Base-by-base conservation (phyloP, 2,329 filamentous ascomycete species). In the Nemania sp. region DNA sequence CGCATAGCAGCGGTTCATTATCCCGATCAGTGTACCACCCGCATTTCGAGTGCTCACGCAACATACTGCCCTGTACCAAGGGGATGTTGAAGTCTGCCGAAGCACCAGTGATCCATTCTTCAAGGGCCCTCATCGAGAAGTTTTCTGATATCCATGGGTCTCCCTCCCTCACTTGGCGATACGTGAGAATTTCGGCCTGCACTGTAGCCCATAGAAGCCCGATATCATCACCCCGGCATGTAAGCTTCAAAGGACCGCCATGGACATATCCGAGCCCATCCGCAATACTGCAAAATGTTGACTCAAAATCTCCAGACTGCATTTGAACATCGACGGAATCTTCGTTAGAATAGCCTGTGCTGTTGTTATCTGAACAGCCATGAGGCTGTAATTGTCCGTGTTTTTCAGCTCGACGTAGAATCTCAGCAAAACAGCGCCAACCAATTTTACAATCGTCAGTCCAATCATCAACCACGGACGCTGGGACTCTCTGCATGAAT, bases 141-240 rank as follows among this genome's bases (percentile, higher is more conserved):
- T 49, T 49, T n/a, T 42, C 17, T 1, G 44, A 48, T 5, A 53
- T 6, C 43, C 30, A 48, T 14, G 17, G 3, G 8, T 53, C 37
- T 1, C 43, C 37, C 37, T 48, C 31, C 11, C 31, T 22, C 1
- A 44, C 12, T 15, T 34, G 45, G 2, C 54, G 49, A 15, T 56
- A 56, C 1, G 51, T 57, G 11, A 57, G 46, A 0, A 54, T 17
- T 19, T 54, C 55, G 1, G 37, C 30, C 15, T 54, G 47, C 9
- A 51, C 48, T 11, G 42, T 52, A n/a, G 54, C 54, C 51, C 55
- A 57, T 17, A 54, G 30, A 1, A 45, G 31, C 1, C 55, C 55
- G 1, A 57, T 54, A 2, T 51, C 24, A 6, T 19, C 28, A 2
- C n/a, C 31, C 3, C 24, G 31, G 14, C 46, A 49, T 15, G 51